Evolutionary conservation across 768 basidiomycete species (phyloP), one percentile per base, ranked within the genome.

Genomic region (Pholiota microspora): DNA sequence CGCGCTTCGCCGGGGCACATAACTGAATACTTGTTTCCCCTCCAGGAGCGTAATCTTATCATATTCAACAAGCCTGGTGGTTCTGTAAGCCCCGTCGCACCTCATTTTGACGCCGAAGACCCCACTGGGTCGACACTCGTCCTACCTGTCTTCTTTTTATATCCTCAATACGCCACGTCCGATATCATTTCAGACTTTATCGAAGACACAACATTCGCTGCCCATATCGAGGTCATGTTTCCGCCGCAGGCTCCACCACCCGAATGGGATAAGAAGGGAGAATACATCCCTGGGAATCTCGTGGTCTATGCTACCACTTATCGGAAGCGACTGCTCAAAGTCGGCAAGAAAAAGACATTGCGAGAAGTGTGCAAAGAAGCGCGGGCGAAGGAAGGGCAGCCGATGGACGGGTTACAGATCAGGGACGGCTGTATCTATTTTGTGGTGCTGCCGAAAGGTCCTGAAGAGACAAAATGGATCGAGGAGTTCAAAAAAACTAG

Each of bases 121-220:
- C 66, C 82, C 53, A 72, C 83, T 53, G 59, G 77, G 60, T 66
- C 69, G 57, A 85, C 84, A 0, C 78, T 96, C 10, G 70, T 96
- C 57, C 68, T 97, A 66, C 96, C 97, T 2, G 86, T 89, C 36
- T 92, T 97, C 76, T 89, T 98, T 71, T 78, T 98, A 56, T 97
- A 98, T 70, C 97, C 97, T 5, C 87, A 93, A 67, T 78, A 94
- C 59, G 83, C 86, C 9, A 92, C 84, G 4, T 92, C 95, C 25
- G 97, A 99, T 70, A 79, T 95, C 54, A 89, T 98, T 59, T 77
- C 88, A 12, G 79, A 86, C 47, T 98, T 96, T 70, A 77, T 84
- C 59, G 95, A 98, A 69, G 82, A 88, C 59, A 87, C 91, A 1
- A 81, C 92, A 2, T 94, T 98, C 68, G 75, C 78, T 7, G 84